Evolutionary conservation across 495 filamentous ascomycete species (phyloP).

Genomic region (Penicillium goetzii): DNA sequence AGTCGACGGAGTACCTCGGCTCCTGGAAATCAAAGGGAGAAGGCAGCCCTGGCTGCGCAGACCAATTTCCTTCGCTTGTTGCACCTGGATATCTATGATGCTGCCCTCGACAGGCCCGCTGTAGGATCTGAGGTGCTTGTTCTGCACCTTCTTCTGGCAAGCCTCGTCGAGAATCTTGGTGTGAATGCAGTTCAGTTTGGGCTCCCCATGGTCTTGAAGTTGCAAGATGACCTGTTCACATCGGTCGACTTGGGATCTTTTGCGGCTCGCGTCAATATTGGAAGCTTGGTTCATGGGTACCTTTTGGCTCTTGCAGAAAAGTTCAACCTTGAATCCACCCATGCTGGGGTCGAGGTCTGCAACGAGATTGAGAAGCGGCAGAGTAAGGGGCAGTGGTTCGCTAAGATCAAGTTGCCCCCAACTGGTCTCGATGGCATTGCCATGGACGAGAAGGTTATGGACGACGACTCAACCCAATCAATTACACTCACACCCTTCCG

Average conservation of each 20-base stretch:
- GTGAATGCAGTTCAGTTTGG: conserved; percentile 79
- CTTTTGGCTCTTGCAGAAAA: conserved; percentile 76
- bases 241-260: conserved; percentile 56
- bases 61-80: conserved; percentile 81
- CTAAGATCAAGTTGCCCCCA: conserved; percentile 61
- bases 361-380: conserved; percentile 75
- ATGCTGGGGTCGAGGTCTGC: conserved; percentile 68
- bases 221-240: conserved; percentile 80
- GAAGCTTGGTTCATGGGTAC: conserved; percentile 85
- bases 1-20: conserved; percentile 61
- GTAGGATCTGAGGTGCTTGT: conserved; percentile 73
- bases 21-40: conserved; percentile 56
- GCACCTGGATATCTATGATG: conserved; percentile 85
- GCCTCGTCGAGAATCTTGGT: conserved; percentile 75
- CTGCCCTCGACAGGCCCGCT: conserved; percentile 70
- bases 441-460: conserved; percentile 24
- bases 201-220: conserved; percentile 81
- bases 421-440: conserved; percentile 51
- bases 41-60: conserved; percentile 54
- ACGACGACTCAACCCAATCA: conserved; percentile 19
- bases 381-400: conserved; percentile 74
- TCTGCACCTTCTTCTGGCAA: conserved; percentile 73
- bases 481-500: conserved; percentile 41
- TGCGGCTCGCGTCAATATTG: conserved; percentile 71
- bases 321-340: conserved; percentile 73